Conservation (phyloP, 768 basidiomycete genomes). For the Suillus paluster region DNA sequence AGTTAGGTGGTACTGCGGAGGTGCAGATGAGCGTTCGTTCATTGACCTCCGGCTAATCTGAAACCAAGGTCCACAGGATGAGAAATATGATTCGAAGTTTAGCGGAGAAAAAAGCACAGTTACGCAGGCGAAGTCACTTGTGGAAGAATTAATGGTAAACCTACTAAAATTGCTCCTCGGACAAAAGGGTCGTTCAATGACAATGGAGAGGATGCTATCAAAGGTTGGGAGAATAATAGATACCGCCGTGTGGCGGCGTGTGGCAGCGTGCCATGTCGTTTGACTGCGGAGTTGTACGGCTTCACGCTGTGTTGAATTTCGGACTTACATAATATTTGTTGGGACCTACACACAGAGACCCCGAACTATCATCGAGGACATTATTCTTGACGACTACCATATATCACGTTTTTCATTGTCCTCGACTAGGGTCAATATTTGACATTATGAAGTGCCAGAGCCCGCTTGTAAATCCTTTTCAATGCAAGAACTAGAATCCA, state of each 20-base stretch:
- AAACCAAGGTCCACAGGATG: background rate
- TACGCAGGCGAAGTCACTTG: too few relatives aligned
- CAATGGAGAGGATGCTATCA: background rate
- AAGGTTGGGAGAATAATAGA: background rate
- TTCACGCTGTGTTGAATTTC: background rate
- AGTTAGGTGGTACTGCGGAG: background rate
- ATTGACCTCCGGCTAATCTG: background rate
- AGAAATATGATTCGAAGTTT: background rate
- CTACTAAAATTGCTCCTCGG: background rate
- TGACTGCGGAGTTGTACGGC: background rate
- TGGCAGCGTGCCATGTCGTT: background rate
- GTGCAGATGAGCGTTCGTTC: background rate
- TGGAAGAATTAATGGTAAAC: background rate
- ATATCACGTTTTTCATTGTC: background rate
- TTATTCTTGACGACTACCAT: background rate
- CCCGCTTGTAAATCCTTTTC: too few relatives aligned
- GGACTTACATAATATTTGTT: background rate
- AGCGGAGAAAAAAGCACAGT: background rate
- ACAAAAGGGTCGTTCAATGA: too few relatives aligned
- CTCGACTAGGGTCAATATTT: too few relatives aligned
- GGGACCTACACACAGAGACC: constrained; percentile 3
- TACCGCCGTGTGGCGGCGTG: background rate
- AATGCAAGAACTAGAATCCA: background rate
- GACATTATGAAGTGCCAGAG: too few relatives aligned
- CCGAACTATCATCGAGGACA: background rate